Evolutionary conservation across 805 yeast genomes (phyloP).

Genomic region (Candida coquimbonensis): DNA sequence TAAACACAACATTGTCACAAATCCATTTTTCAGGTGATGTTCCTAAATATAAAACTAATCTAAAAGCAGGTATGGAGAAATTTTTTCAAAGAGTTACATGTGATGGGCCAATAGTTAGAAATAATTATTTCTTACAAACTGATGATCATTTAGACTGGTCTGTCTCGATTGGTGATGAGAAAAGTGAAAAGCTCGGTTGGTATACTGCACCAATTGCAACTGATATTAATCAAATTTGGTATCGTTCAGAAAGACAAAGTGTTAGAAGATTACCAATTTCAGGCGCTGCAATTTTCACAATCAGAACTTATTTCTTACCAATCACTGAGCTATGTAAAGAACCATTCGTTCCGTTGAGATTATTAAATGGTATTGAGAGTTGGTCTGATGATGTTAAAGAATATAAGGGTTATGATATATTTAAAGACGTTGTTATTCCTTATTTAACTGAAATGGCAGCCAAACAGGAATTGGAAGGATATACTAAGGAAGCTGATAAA

Average conservation of each 20-base stretch:
- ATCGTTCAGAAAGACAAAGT: conserved; percentile 60
- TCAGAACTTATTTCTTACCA: conserved; percentile 58
- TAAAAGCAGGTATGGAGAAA: conserved; percentile 58
- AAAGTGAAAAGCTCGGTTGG: conserved; percentile 51
- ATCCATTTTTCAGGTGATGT: conserved; percentile 66
- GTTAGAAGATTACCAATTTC: conserved; percentile 52
- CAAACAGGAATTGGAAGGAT: conserved; percentile 21
- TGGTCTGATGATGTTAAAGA: conserved; percentile 57
- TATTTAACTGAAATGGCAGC: conserved; percentile 41
- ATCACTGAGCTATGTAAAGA: conserved; percentile 46
- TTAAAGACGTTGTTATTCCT: conserved; percentile 48
- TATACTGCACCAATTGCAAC: conserved; percentile 47
- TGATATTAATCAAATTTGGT: conserved; percentile 40
- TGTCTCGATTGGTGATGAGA: conserved; percentile 52
- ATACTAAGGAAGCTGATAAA: conserved; percentile 15
- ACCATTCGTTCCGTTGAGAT: conserved; percentile 54
- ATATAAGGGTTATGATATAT: conserved; percentile 52
- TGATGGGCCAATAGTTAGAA: conserved; percentile 60
- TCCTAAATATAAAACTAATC: conserved; percentile 53
- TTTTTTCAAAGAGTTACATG: conserved; percentile 50
- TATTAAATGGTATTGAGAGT: conserved; percentile 49
- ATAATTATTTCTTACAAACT: conserved; percentile 59
- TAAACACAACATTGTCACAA: conserved; percentile 44
- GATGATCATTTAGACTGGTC: conserved; percentile 63
- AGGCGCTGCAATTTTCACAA: conserved; percentile 53